A percentile compares a stretch with the other conserved stretches of the same genome.
These are phyloP conservation scores for Boletellus emodensis DNA, from an alignment of 768 basidiomycete genomes.

Conservation along the genomic window DNA sequence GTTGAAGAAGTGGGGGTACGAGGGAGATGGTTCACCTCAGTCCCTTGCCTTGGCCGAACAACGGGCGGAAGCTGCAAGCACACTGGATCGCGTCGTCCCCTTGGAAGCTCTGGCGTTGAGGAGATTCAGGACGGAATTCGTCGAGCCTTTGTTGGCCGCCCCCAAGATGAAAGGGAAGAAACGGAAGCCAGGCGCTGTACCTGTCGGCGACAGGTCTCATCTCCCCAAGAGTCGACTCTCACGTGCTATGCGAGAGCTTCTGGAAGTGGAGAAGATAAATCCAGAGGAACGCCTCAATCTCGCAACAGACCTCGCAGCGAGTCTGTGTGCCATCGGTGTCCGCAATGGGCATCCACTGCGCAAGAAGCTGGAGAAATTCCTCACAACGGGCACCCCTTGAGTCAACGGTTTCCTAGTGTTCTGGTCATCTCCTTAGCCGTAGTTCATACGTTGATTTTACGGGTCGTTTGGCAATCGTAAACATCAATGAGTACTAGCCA, in stretches of 20 bases:
- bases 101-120: conserved; percentile 63
- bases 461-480: background rate
- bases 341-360: conserved; percentile 63
- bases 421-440: background rate
- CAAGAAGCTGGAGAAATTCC: conserved; percentile 61
- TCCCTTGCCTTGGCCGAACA: conserved; percentile 56
- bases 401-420: background rate
- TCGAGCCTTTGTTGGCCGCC: conserved; percentile 63
- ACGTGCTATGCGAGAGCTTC: conserved; percentile 60
- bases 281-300: conserved; percentile 45
- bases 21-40: conserved; percentile 47
- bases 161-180: conserved; percentile 56
- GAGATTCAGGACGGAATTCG: conserved; percentile 66
- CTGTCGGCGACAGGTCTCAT: conserved; percentile 33
- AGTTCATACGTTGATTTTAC: conserved; percentile 4
- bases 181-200: conserved; percentile 48
- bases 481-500: background rate
- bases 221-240: conserved; percentile 64
- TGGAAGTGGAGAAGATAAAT: conserved; percentile 49
- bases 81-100: conserved; percentile 61
- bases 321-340: conserved; percentile 52
- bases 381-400: conserved; percentile 20
- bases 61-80: conserved; percentile 70
- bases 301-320: conserved; percentile 47
- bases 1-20: conserved; percentile 68